Conservation (phyloP, 768 basidiomycete species). For the Mycena albidolilacea region DNA sequence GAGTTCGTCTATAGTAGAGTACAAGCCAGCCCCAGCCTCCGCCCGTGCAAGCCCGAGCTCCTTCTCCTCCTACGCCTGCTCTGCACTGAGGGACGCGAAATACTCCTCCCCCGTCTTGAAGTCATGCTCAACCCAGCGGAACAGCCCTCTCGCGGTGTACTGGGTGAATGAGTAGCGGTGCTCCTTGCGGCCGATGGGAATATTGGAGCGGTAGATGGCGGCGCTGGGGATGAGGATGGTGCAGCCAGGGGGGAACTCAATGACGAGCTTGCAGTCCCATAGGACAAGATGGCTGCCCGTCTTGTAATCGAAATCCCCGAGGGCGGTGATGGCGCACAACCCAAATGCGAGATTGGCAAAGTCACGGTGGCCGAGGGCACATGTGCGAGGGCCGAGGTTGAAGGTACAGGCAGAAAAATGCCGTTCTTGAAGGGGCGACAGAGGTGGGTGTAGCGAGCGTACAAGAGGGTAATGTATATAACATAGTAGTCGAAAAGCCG, state of each 20-base stretch:
- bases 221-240: constrained; percentile 8
- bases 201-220: constrained; percentile 4
- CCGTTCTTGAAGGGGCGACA: constrained; percentile 3
- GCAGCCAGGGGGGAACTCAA: neutral
- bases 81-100: neutral
- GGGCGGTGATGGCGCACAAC: constrained; percentile 2
- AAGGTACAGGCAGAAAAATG: neutral
- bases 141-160: constrained; percentile 3
- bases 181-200: neutral
- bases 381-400: neutral
- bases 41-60: neutral
- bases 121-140: constrained; percentile 2
- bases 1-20: neutral
- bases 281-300: neutral
- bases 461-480: neutral
- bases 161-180: constrained; percentile 3
- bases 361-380: neutral
- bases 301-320: neutral
- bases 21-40: neutral
- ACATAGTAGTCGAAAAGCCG: neutral
- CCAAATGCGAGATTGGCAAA: constrained; percentile 1
- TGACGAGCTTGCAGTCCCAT: neutral
- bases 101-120: constrained; percentile 1
- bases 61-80: neutral
- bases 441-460: neutral